Evolutionary conservation across 2,329 filamentous ascomycete species (phyloP).

Genomic region (Penicillium sp.): DNA sequence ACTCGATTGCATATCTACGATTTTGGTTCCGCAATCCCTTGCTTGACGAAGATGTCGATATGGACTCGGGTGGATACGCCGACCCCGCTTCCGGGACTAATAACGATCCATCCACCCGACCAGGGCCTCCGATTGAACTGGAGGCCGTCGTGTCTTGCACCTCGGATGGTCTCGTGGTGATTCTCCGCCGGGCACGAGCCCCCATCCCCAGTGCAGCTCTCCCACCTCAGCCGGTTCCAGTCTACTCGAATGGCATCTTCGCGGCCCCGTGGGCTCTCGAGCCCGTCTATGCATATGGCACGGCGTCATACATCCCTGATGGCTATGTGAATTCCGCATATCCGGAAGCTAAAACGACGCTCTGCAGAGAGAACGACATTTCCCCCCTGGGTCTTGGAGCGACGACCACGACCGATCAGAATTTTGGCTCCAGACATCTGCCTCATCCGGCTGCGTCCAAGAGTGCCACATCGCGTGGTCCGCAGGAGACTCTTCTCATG

Average conservation of each 20-base stretch:
- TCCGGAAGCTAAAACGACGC: conserved; percentile 24
- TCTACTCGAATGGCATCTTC: conserved; percentile 60
- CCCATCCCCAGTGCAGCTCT: conserved; percentile 48
- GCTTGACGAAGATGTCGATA: conserved; percentile 37
- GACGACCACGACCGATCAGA: background rate
- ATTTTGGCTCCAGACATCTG: background rate
- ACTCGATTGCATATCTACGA: conserved; percentile 82
- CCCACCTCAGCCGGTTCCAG: conserved; percentile 39
- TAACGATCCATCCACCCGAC: background rate
- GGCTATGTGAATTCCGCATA: conserved; percentile 1
- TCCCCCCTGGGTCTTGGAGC: background rate
- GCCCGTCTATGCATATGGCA: conserved; percentile 45
- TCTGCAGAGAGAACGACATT: conserved; percentile 15
- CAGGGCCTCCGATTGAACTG: conserved; percentile 53
- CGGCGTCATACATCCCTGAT: conserved; percentile 4
- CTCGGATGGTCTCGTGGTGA: conserved; percentile 78
- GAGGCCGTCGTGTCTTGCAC: conserved; percentile 90
- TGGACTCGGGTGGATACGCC: background rate
- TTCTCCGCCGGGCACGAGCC: conserved; percentile 67
- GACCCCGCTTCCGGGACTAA: background rate
- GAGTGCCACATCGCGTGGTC: conserved; percentile 43
- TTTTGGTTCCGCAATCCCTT: conserved; percentile 78
- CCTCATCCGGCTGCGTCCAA: conserved; percentile 25
- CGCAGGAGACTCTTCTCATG: conserved; percentile 63
- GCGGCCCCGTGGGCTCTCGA: conserved; percentile 73